phyloP scores from a whole-genome alignment of 805 yeast species.

The Pichia cephalocereana region DNA sequence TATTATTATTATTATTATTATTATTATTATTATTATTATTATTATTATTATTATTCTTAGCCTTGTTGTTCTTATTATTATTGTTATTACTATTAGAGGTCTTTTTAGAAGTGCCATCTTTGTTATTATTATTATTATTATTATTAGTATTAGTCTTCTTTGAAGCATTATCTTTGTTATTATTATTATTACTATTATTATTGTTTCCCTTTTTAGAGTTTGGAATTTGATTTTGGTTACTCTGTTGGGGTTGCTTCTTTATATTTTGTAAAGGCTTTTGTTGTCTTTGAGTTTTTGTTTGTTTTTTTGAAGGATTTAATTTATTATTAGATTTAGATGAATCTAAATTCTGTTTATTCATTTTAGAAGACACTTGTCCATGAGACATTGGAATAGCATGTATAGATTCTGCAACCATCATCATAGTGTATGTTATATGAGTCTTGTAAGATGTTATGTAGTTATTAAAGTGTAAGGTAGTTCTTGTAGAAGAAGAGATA shows the following conservation, averaged over 20 bases:
- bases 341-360: slow-evolving; percentile 1
- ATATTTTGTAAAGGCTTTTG: not conserved
- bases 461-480: not conserved
- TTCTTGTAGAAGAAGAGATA: not conserved
- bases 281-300: not conserved
- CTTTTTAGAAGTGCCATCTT: not conserved
- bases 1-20: no score
- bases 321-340: not conserved
- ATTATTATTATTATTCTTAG: slow-evolving; percentile 15
- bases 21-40: slow-evolving; percentile 37
- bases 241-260: not conserved
- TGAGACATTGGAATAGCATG: not conserved
- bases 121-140: not conserved
- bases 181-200: not conserved
- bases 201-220: not conserved
- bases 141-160: not conserved
- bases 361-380: not conserved
- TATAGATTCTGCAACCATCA: not conserved
- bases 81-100: not conserved
- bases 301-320: not conserved
- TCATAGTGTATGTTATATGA: not conserved
- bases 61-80: not conserved
- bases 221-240: not conserved
- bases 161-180: not conserved
- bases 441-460: not conserved